Evolutionary conservation across 192 early-diverging fungal species (phyloP), one percentile per base, ranked within the genome.

Genomic region (Phlyctochytrium planicorne): DNA sequence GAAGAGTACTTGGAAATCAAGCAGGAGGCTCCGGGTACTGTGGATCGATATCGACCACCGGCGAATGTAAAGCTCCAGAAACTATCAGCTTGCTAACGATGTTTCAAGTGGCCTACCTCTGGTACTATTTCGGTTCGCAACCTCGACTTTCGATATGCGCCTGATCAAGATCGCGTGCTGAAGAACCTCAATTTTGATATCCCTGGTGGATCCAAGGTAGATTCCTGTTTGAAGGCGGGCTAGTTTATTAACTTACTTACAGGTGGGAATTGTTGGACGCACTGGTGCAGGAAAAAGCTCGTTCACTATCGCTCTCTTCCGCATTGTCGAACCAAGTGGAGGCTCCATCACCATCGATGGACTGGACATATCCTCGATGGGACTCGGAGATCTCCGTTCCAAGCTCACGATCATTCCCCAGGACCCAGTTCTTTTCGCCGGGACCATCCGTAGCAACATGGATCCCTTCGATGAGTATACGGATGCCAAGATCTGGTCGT

Each of bases 261-360:
- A 85, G 52, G 68, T 71, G 6, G 66, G 76, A 36, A 75, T 80
- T 30, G 72, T 69, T 56, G 80, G 81, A 1, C 77, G 88, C 47
- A 92, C 88, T 29, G 95, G 93, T 30, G 91, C 91, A 12, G 91
- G 91, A 23, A 94, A 94, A 65, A 86, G 87, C 1, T 83, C 91
- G 2, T 71, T 93, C n/a, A 78, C 82, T 23, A 71, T 91, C 50
- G 82, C 86, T 0, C 76, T 94, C 17, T 93, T 93, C 78, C 77
- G 92, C 0, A 81, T 94, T 35, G 76, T 91, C 0, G 81, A 87
- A 25, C 68, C 77, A 4, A 71, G 78, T 0, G 50, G 14, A 10
- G 91, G 91, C 20, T 68, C 63, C 3, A 92, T 95, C 59, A 47
- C 52, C 12, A 88, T 94, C 63, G 94, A 93, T 68, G 90, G 87